A percentile compares a stretch with the other conserved stretches of the same genome.
These are phyloP conservation scores for Acmispon strigosus DNA, from an alignment of 306 rosid genomes.

Conservation along the genomic window DNA sequence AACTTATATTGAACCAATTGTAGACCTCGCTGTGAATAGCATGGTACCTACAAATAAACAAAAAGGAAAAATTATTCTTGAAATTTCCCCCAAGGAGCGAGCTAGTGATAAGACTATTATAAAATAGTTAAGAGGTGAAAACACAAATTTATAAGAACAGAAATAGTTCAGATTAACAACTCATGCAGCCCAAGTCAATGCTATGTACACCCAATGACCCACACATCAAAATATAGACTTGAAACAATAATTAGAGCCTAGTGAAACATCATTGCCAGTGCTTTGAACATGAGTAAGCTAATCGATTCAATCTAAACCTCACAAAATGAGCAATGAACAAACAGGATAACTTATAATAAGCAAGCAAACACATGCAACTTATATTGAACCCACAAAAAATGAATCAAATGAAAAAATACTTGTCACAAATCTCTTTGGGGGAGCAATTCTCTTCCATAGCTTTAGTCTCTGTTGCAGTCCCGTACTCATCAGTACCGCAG, in stretches of 20 bases:
- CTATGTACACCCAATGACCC: background rate
- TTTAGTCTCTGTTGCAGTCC: constrained; percentile 93
- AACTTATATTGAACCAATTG: constrained; percentile 79
- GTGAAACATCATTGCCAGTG: background rate
- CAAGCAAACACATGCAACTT: background rate
- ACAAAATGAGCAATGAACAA: background rate
- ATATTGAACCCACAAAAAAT: background rate
- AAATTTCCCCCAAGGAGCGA: background rate
- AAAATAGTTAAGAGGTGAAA: background rate
- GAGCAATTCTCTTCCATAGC: constrained; percentile 93
- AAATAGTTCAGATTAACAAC: background rate
- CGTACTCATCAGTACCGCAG: constrained; percentile 93
- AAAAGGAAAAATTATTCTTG: background rate
- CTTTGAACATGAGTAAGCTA: background rate
- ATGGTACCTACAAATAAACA: constrained; percentile 49
- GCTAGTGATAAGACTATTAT: background rate
- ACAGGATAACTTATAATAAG: background rate
- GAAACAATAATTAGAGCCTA: background rate
- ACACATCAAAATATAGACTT: background rate
- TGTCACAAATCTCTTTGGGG: constrained; percentile 88
- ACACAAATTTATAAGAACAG: background rate
- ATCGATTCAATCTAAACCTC: background rate
- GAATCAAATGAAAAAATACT: constrained; percentile 42
- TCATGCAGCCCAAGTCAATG: background rate
- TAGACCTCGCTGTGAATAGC: constrained; percentile 83